phyloP scores from a whole-genome alignment of 2,329 filamentous ascomycete genomes.

The Juglanconis sp. region DNA sequence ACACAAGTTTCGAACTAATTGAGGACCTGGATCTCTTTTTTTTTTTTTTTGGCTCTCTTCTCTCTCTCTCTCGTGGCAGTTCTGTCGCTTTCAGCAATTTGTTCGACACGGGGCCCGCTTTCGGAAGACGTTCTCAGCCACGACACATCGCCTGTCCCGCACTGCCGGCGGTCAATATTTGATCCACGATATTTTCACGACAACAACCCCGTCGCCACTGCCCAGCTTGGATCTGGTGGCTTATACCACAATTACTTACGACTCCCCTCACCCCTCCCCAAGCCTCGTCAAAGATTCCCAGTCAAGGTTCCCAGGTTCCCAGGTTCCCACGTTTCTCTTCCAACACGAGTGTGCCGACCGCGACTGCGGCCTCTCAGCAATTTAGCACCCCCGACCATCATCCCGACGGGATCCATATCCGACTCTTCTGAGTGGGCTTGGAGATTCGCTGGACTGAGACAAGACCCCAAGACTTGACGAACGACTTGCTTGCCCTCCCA shows the following conservation, averaged over 20 bases:
- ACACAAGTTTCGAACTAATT: neutral
- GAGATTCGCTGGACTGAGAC: conserved; percentile 11
- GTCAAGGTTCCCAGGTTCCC: neutral
- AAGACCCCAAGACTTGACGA: conserved; percentile 15
- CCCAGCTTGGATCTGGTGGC: conserved; percentile 6
- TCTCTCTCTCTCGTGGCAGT: neutral
- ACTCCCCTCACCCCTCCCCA: neutral
- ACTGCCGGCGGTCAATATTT: neutral
- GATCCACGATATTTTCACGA: neutral
- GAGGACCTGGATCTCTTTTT: neutral
- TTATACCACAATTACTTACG: neutral
- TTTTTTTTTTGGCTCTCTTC: too few relatives aligned
- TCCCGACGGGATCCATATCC: neutral
- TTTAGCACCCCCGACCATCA: neutral
- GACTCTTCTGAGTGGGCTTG: conserved; percentile 6
- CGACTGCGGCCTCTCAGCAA: neutral
- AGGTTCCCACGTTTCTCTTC: neutral
- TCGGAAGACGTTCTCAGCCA: conserved; percentile 18
- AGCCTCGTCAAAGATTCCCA: neutral
- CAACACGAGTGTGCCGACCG: neutral
- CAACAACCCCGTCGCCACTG: conserved; percentile 4
- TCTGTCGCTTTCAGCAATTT: neutral
- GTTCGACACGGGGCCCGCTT: conserved; percentile 7
- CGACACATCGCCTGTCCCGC: neutral
- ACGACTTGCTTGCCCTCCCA: conserved; percentile 6